Percentiles rank a stretch among this genome's conserved stretches.
Conservation (phyloP, 2,329 filamentous ascomycete species). For the Colletotrichum theobromicola region DNA sequence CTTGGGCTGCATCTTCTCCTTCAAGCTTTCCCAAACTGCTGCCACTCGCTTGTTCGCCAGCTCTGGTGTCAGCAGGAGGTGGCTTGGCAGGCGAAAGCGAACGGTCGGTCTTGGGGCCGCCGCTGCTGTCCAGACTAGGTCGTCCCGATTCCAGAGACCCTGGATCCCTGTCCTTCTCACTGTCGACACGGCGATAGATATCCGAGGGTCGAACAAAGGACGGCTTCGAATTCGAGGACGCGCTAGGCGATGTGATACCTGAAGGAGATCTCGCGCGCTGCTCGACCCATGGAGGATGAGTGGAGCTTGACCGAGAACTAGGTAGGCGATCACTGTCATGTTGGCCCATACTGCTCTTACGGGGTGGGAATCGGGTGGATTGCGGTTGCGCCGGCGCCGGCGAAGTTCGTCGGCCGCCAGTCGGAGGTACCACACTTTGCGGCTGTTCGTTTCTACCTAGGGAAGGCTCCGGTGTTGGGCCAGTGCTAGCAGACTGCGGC, state of each 20-base stretch:
- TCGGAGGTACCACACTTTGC: constrained; percentile 8
- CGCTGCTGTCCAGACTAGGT: constrained; percentile 60
- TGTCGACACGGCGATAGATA: constrained; percentile 75
- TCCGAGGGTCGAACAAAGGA: constrained; percentile 77
- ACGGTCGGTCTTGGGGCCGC: neutral
- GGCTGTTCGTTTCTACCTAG: constrained; percentile 8
- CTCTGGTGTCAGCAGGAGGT: neutral
- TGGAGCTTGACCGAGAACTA: constrained; percentile 33
- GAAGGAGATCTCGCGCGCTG: constrained; percentile 45
- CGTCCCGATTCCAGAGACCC: constrained; percentile 62
- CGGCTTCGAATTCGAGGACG: constrained; percentile 57
- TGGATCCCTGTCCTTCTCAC: constrained; percentile 64
- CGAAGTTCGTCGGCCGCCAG: neutral
- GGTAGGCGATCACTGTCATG: constrained; percentile 33
- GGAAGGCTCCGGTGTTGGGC: constrained; percentile 4
- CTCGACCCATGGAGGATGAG: constrained; percentile 35
- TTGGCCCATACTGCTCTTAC: constrained; percentile 67
- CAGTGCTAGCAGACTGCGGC: constrained; percentile 17
- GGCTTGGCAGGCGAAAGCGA: neutral
- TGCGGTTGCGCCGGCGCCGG: constrained; percentile 23
- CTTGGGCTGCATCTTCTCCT: constrained; percentile 7
- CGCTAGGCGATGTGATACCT: constrained; percentile 34
- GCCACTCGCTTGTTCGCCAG: constrained; percentile 12
- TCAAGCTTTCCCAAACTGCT: neutral
- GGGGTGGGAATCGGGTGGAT: constrained; percentile 57